phyloP scores from a whole-genome alignment of 2,329 filamentous ascomycete genomes.

The Penicillium olsonii region DNA sequence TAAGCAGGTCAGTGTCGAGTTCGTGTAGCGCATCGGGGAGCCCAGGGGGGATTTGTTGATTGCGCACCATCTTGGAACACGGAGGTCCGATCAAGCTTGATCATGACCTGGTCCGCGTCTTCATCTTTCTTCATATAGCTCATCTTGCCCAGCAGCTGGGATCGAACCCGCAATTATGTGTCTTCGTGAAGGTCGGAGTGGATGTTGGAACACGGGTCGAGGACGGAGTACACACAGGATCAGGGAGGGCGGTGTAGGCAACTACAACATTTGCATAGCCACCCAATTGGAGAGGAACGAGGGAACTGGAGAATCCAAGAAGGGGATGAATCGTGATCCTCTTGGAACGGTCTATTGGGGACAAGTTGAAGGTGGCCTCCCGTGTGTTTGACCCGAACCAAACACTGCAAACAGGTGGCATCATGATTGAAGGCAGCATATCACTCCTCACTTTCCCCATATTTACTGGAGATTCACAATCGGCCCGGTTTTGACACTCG shows the following conservation, averaged over 20 bases:
- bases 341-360: conserved; percentile 27
- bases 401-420: conserved; percentile 45
- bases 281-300: conserved; percentile 6
- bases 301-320: conserved; percentile 2
- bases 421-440: conserved; percentile 20
- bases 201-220: conserved; percentile 27
- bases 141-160: conserved; percentile 58
- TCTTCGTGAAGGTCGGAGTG: conserved; percentile 24
- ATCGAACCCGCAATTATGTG: conserved; percentile 32
- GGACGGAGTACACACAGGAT: conserved; percentile 20
- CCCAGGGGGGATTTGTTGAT: conserved; percentile 24
- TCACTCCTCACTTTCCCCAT: conserved; percentile 3
- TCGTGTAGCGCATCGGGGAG: conserved; percentile 22
- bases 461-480: conserved; percentile 1
- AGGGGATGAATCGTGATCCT: conserved; percentile 21
- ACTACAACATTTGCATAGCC: conserved; percentile 27
- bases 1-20: conserved; percentile 15
- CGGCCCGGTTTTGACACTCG: too few relatives aligned
- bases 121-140: conserved; percentile 99
- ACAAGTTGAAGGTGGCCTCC: conserved; percentile 43
- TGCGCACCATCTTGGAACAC: conserved; percentile 95
- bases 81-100: conserved; percentile 96
- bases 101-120: conserved; percentile 88
- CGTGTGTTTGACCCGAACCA: conserved; percentile 33
- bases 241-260: conserved; percentile 25